phyloP scores from a whole-genome alignment of 257 asterid genomes.

The Petunia axillaris region DNA sequence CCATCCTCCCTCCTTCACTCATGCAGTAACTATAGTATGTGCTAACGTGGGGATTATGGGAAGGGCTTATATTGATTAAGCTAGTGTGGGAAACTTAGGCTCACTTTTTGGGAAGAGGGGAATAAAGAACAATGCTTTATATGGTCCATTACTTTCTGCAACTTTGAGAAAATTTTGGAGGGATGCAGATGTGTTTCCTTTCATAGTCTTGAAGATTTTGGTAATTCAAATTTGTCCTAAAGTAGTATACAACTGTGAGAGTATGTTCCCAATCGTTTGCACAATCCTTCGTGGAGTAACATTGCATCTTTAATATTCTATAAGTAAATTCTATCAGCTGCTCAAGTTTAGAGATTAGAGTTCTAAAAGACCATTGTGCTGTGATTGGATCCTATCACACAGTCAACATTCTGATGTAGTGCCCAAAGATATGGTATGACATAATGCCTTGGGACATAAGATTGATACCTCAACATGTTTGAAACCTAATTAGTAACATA shows the following conservation, averaged over 20 bases:
- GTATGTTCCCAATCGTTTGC: background rate
- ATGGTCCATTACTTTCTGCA: slow-evolving; percentile 9
- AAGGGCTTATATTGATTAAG: background rate
- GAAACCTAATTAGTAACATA: background rate
- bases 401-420: slow-evolving; percentile 9
- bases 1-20: background rate
- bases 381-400: background rate
- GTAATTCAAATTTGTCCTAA: slow-evolving; percentile 1
- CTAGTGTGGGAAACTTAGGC: background rate
- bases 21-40: background rate
- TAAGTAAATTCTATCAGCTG: background rate
- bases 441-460: background rate
- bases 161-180: background rate
- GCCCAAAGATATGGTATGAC: background rate
- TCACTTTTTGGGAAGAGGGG: background rate
- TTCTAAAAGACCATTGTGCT: background rate
- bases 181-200: background rate
- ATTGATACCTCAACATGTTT: background rate
- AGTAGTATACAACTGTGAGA: background rate
- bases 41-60: background rate
- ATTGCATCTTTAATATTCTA: background rate
- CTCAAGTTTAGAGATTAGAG: background rate
- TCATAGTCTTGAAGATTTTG: background rate
- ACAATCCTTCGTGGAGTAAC: background rate
- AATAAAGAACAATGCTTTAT: background rate